Percentiles rank a stretch among this genome's conserved stretches.
These are phyloP conservation scores for Aureobasidium subglaciale DNA, from an alignment of 2,329 filamentous ascomycete genomes.

Conservation along the genomic window DNA sequence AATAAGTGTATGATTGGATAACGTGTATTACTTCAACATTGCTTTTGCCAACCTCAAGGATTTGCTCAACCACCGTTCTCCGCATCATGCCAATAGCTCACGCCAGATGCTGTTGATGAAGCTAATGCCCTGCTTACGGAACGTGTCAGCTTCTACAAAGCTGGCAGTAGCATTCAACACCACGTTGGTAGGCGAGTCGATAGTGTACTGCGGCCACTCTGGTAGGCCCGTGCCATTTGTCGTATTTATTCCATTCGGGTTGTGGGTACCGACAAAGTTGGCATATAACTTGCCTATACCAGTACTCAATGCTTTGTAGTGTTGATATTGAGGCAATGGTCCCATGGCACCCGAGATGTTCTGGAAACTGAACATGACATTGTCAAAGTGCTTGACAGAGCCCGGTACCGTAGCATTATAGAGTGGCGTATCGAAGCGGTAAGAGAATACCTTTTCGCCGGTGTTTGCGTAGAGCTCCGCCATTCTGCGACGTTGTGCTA, in stretches of 20 bases:
- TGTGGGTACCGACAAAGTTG: conserved; percentile 36
- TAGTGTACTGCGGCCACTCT: conserved; percentile 37
- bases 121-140: conserved; percentile 41
- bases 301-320: conserved; percentile 32
- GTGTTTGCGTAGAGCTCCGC: conserved; percentile 34
- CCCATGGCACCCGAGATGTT: conserved; percentile 44
- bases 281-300: conserved; percentile 38
- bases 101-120: conserved; percentile 35
- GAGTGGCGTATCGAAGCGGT: conserved; percentile 44
- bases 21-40: too few relatives aligned
- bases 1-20: background rate
- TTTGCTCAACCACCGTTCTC: too few relatives aligned
- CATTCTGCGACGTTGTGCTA: conserved; percentile 40
- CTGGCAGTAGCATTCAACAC: conserved; percentile 39
- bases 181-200: conserved; percentile 37
- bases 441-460: conserved; percentile 38
- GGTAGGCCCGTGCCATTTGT: conserved; percentile 26
- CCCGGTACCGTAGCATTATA: conserved; percentile 36
- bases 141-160: conserved; percentile 43
- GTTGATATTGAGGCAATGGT: conserved; percentile 33
- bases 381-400: conserved; percentile 43
- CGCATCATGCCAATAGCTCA: conserved; percentile 14
- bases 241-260: conserved; percentile 35
- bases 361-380: conserved; percentile 46
- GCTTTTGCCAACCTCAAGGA: too few relatives aligned